phyloP scores from a whole-genome alignment of 306 rosid genomes.

The Citrullus amarus region DNA sequence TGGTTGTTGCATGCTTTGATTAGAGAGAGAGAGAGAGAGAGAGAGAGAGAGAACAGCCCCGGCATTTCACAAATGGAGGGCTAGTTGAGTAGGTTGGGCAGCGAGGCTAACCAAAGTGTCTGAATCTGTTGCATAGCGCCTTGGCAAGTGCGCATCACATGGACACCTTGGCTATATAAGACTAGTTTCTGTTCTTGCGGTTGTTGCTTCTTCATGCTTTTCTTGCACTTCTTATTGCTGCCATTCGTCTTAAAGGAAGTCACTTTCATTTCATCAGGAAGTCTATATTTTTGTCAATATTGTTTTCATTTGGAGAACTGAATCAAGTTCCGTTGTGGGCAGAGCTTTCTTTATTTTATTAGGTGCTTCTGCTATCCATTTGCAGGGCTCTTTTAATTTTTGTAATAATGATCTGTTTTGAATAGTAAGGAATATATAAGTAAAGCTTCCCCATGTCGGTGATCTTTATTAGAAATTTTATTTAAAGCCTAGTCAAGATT shows the following conservation, averaged over 20 bases:
- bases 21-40: neutral
- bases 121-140: neutral
- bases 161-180: neutral
- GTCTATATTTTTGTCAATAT: neutral
- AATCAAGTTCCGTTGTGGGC: neutral
- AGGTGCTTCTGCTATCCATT: neutral
- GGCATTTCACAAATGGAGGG: neutral
- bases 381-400: neutral
- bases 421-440: neutral
- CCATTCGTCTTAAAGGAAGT: neutral
- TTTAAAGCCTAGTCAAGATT: neutral
- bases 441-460: neutral
- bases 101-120: neutral
- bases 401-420: neutral
- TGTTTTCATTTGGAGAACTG: neutral
- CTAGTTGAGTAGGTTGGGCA: neutral
- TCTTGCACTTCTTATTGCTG: neutral
- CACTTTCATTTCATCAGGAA: neutral
- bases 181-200: neutral
- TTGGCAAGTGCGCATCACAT: neutral
- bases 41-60: too few species aligned
- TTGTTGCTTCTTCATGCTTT: neutral
- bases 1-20: neutral
- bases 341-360: neutral
- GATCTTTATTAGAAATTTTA: neutral